Evolutionary conservation across 768 basidiomycete genomes (phyloP).

Genomic region (Podaxis sp.): DNA sequence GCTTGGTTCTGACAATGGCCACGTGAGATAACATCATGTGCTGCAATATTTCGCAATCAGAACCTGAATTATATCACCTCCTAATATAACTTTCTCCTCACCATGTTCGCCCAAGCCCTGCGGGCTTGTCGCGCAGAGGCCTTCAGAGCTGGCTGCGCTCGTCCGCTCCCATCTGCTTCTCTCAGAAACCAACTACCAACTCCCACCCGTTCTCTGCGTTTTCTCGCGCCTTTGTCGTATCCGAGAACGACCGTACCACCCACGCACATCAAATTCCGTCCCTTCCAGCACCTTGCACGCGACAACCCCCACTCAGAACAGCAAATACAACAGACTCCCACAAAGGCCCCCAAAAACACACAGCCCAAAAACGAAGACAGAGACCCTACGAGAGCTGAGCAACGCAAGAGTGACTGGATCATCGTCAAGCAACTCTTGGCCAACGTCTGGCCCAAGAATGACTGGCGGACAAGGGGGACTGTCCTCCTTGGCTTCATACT

Average conservation of each 20-base stretch:
- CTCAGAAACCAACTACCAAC: neutral
- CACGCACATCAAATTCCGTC: neutral
- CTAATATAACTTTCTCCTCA: neutral
- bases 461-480: constrained; percentile 78
- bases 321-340: neutral
- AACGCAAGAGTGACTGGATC: constrained; percentile 80
- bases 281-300: neutral
- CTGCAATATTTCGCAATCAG: too few species aligned
- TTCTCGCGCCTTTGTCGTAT: neutral
- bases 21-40: neutral
- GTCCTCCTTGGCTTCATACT: constrained; percentile 83
- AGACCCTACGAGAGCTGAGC: constrained; percentile 38
- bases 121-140: neutral
- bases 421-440: constrained; percentile 81
- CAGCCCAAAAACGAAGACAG: constrained; percentile 3
- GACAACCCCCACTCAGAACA: neutral
- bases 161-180: neutral
- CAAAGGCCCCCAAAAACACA: neutral
- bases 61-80: too few species aligned
- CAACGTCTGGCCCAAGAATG: constrained; percentile 91
- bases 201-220: neutral
- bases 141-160: neutral
- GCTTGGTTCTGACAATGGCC: neutral
- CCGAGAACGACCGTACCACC: neutral
- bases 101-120: neutral